phyloP scores from a whole-genome alignment of 306 rosid species.

The Ormosia semicastrata region DNA sequence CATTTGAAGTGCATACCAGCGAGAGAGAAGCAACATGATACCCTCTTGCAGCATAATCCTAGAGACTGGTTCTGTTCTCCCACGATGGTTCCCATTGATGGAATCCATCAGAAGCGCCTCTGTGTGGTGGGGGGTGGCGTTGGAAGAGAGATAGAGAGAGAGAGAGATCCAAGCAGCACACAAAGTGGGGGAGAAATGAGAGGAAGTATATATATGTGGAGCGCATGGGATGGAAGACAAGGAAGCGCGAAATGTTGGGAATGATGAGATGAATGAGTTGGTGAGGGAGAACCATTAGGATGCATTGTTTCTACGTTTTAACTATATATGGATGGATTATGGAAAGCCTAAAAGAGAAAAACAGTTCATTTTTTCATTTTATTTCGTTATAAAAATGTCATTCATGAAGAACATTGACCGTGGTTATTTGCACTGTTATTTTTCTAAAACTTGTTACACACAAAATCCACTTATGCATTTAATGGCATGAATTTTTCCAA shows the following conservation, averaged over 20 bases:
- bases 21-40: constrained; percentile 56
- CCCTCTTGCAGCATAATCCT: constrained; percentile 13
- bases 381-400: background rate
- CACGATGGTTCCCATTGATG: background rate
- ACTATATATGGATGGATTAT: background rate
- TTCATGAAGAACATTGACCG: background rate
- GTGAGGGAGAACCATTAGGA: background rate
- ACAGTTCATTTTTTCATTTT: background rate
- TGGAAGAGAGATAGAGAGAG: background rate
- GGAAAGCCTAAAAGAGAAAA: background rate
- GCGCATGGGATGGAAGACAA: background rate
- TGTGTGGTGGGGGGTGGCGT: background rate
- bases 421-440: too few relatives aligned
- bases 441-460: too few relatives aligned
- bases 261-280: background rate
- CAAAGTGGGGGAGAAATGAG: background rate
- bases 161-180: constrained; percentile 23
- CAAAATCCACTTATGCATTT: too few relatives aligned
- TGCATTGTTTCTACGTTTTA: background rate
- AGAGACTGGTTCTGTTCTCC: constrained; percentile 12
- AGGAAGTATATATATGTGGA: background rate
- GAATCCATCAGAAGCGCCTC: constrained; percentile 33
- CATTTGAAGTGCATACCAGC: constrained; percentile 76
- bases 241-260: constrained; percentile 9
- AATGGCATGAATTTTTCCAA: too few relatives aligned